Percentiles rank a stretch among this genome's conserved stretches.
These are phyloP conservation scores for Phytophthora lateralis DNA, from an alignment of 352 stramenopile genomes.

Conservation along the genomic window DNA sequence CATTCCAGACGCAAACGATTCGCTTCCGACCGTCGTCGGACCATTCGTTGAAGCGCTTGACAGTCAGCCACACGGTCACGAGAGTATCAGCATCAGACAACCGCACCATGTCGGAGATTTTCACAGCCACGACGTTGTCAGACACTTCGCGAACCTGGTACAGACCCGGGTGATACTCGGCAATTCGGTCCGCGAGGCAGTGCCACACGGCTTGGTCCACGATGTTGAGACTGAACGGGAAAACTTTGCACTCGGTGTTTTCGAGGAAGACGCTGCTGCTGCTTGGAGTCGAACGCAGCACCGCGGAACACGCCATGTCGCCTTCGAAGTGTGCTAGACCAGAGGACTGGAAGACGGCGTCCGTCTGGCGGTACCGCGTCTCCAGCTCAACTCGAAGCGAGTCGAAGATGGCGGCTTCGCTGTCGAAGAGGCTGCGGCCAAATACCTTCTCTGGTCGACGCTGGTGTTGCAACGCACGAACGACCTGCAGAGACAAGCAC, in stretches of 20 bases:
- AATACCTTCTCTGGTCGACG: constrained; percentile 18
- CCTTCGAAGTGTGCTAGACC: constrained; percentile 36
- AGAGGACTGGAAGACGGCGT: constrained; percentile 28
- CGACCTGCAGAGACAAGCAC: constrained; percentile 4
- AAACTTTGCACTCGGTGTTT: constrained; percentile 40
- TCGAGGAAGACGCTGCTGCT: constrained; percentile 31
- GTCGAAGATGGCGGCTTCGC: constrained; percentile 35
- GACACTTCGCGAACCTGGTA: constrained; percentile 25
- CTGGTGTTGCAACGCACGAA: constrained; percentile 1
- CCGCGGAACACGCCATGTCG: constrained; percentile 25
- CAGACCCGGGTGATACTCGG: constrained; percentile 23
- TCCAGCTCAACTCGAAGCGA: constrained; percentile 34
- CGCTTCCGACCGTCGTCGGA: constrained; percentile 22
- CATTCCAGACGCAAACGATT: constrained; percentile 39
- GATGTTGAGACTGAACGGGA: constrained; percentile 35
- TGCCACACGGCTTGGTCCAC: constrained; percentile 39
- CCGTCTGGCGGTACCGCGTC: constrained; percentile 33
- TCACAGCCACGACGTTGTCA: constrained; percentile 26
- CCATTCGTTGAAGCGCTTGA: constrained; percentile 22
- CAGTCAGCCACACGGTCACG: constrained; percentile 35
- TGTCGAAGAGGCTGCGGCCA: constrained; percentile 20
- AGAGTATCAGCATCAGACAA: constrained; percentile 29
- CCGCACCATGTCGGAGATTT: constrained; percentile 30
- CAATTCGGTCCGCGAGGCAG: constrained; percentile 24
- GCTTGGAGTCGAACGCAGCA: constrained; percentile 8